Base-by-base conservation (phyloP, 768 basidiomycete genomes). In the Russula ochroleuca region DNA sequence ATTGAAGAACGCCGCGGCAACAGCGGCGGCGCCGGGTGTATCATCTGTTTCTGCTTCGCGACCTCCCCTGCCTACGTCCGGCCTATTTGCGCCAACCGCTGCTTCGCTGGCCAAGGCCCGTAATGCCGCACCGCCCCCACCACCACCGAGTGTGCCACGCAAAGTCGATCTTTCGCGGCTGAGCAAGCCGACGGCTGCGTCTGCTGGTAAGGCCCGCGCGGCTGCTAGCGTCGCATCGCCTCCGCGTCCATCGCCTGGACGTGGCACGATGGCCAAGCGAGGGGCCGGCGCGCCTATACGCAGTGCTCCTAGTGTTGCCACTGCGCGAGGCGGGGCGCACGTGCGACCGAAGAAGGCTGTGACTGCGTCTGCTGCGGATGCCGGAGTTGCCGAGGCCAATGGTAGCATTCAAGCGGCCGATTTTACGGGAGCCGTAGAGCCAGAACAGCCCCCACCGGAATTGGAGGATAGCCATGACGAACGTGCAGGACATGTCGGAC, bases 171-270 rank as follows among this genome's bases (percentile, higher is more conserved):
- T 69, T 15, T 87, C 88, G 62, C 80, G 90, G 56, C 76, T 92
- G 48, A 89, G 83, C 73, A 90, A 90, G 73, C 90, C 90, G n/a
- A 92, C 90, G 1, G 88, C 89, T 11, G 86, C 90, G 31, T 89
- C 88, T 1, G 71, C 88, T 62, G 84, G 84, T 25, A 86, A 83
- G 71, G 82, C 82, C 23, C 81, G 85, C 19, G 40, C 52, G 15
- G 71, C 77, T n/a, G 65, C 73, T 4, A 69, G 52, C 9, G 54
- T 69, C 11, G 51, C 25, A 28, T 15, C 65, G 37, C 45, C 31
- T 55, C 31, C 45, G 51, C 65, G 68, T 28, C 69, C 73, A 38
- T 60, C 56, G 41, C 56, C 70, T 65, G 79, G 13, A 63, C 72
- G 11, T 71, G 76, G 51, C 68, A 76, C 23, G 65, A 72, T 51